Percentiles rank a stretch among this genome's conserved stretches.
phyloP scores from a whole-genome alignment of 2,329 filamentous ascomycete genomes.

The Ophiosphaerella herpotricha region DNA sequence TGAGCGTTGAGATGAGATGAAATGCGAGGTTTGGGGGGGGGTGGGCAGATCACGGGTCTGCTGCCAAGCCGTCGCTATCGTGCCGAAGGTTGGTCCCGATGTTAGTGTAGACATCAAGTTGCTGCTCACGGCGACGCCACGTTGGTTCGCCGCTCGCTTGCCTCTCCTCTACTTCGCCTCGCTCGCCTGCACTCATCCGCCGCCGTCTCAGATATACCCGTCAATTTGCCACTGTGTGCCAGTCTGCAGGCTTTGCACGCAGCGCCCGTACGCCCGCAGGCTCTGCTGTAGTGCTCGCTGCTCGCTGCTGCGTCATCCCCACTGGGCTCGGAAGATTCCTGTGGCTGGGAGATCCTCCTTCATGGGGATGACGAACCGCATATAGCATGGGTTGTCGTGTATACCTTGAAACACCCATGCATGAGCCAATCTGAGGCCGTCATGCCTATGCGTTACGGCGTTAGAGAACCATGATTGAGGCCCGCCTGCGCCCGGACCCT shows the following conservation, averaged over 20 bases:
- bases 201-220: conserved; percentile 11
- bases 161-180: conserved; percentile 7
- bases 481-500: conserved; percentile 29
- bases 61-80: conserved; percentile 26
- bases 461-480: conserved; percentile 37
- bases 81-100: conserved; percentile 23
- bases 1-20: conserved; percentile 14
- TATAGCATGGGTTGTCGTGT: conserved; percentile 43
- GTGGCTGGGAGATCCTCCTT: conserved; percentile 44
- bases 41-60: conserved; percentile 33
- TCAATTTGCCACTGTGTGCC: conserved; percentile 5
- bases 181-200: neutral
- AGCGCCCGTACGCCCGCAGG: conserved; percentile 28
- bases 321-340: conserved; percentile 34
- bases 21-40: conserved; percentile 26
- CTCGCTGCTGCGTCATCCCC: conserved; percentile 40
- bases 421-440: conserved; percentile 46
- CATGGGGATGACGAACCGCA: conserved; percentile 42
- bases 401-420: conserved; percentile 48
- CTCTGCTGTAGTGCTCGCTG: conserved; percentile 25
- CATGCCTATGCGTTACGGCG: conserved; percentile 46
- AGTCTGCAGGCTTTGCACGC: conserved; percentile 24
- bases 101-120: conserved; percentile 15
- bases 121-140: conserved; percentile 10
- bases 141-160: conserved; percentile 15